Evolutionary conservation across 176 grass and related monocot species (phyloP).

Genomic region (Cenchrus fungigraminus): DNA sequence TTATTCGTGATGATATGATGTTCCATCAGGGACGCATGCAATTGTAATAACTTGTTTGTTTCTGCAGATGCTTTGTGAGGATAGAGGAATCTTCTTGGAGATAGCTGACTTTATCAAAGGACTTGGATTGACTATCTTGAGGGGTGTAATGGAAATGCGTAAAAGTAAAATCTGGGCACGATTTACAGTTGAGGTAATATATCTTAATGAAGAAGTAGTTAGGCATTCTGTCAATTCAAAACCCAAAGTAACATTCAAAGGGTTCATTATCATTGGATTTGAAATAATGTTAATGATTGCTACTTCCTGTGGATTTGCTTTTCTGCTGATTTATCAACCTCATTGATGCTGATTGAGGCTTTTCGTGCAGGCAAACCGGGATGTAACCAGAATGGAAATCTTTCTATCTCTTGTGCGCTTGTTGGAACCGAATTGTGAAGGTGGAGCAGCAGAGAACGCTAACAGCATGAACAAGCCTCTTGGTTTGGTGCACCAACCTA

Average conservation of each 20-base stretch:
- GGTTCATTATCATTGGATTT: background rate
- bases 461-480: conserved; percentile 56
- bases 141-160: conserved; percentile 74
- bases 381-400: conserved; percentile 79
- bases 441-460: conserved; percentile 36
- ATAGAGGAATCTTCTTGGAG: conserved; percentile 83
- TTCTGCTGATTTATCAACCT: background rate
- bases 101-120: conserved; percentile 85
- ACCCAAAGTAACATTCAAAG: background rate
- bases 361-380: conserved; percentile 72
- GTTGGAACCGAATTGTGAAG: conserved; percentile 53
- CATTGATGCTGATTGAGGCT: background rate
- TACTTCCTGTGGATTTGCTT: background rate
- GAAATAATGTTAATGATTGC: conserved; percentile 1
- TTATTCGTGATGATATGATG: conserved; percentile 30
- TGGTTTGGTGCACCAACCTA: conserved; percentile 56
- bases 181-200: conserved; percentile 78
- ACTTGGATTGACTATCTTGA: conserved; percentile 85
- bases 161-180: conserved; percentile 87
- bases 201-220: background rate
- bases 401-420: conserved; percentile 73
- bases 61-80: conserved; percentile 78
- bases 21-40: background rate
- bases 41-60: conserved; percentile 25
- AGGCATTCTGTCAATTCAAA: background rate